Percentiles rank a stretch among this genome's conserved stretches.
Evolutionary conservation across 805 yeast genomes (phyloP).

Genomic region (Saturnispora gosingensis): DNA sequence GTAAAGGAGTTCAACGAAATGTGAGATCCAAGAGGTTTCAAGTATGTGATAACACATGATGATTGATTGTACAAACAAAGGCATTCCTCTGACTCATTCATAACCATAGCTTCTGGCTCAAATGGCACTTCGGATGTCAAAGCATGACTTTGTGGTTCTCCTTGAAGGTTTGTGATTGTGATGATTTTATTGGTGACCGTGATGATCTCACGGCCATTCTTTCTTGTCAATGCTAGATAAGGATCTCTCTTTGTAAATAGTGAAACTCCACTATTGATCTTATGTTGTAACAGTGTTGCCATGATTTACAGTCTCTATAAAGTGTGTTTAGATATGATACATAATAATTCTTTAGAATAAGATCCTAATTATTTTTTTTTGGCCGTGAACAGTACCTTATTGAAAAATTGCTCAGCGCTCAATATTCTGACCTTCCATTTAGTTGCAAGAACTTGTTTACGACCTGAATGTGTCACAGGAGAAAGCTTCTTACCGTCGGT

Average conservation of each 20-base stretch:
- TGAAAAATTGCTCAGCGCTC: constrained; percentile 8
- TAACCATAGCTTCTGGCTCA: constrained; percentile 19
- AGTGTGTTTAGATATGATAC: background rate
- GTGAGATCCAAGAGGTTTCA: constrained; percentile 16
- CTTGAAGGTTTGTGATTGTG: constrained; percentile 14
- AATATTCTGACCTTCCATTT: constrained; percentile 16
- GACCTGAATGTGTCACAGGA: constrained; percentile 7
- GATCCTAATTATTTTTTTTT: background rate
- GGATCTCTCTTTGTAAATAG: constrained; percentile 11
- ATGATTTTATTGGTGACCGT: constrained; percentile 18
- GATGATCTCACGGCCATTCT: constrained; percentile 21
- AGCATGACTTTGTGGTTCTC: constrained; percentile 4
- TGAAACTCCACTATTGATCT: background rate
- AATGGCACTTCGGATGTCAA: constrained; percentile 15
- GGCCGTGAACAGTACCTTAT: background rate
- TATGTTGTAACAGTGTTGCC: background rate
- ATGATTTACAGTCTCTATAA: background rate
- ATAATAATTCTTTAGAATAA: background rate
- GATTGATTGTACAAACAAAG: constrained; percentile 20
- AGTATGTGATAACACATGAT: constrained; percentile 14
- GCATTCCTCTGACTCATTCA: constrained; percentile 21
- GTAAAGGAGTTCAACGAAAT: background rate
- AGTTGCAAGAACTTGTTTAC: constrained; percentile 19
- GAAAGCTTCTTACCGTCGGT: background rate
- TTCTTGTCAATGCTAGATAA: constrained; percentile 20